Base-by-base conservation (phyloP, 768 basidiomycete species). In the Lentinula edodes region DNA sequence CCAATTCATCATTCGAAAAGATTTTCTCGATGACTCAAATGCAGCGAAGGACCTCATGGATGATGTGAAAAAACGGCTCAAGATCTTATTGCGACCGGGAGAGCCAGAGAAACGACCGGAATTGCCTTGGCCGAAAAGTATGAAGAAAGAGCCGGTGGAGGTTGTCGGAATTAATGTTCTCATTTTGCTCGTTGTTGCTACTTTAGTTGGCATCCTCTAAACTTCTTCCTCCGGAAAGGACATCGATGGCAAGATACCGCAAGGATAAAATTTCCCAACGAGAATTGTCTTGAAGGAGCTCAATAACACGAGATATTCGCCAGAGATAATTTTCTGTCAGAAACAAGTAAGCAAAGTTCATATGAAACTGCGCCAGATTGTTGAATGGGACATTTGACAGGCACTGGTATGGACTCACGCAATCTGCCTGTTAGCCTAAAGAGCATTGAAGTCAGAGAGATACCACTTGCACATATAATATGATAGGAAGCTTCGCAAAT, bases 31-130 rank as follows among this genome's bases (percentile, higher is more conserved):
- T 70, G 97, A 99, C 73, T 98, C 97, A 5, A 99, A 98, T 73
- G 97, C 97, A 1, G 97, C 97, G 1, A 99, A 99, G 70, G 93
- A 96, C 67, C 82, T 96, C 58, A 98, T 93, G 92, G 94, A 97
- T 70, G 93, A 96, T 66, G 95, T 98, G 45, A 99, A 99, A 81
- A 98, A 98, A 75, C 86, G 94, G 56, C 83, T 99, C 61, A 98
- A 99, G 79, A 94, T 96, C 65, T 76, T 99, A 18, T 75, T 98
- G 52, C 82, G 97, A 48, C 96, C 97, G 2, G 97, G 97, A 28
- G 95, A 97, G 71, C 85, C 92, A 7, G 95, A 97, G 73, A 95
- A 95, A 73, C 80, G 96, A 63, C 97, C 97, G 0, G 95, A 97
- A 71, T 78, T 98, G 36, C 95, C 93, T 4, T 99, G 97, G 97